These are phyloP conservation scores for Acaromyces ingoldii DNA, from an alignment of 1,284 basidiomycete genomes.

Conservation along the genomic window DNA sequence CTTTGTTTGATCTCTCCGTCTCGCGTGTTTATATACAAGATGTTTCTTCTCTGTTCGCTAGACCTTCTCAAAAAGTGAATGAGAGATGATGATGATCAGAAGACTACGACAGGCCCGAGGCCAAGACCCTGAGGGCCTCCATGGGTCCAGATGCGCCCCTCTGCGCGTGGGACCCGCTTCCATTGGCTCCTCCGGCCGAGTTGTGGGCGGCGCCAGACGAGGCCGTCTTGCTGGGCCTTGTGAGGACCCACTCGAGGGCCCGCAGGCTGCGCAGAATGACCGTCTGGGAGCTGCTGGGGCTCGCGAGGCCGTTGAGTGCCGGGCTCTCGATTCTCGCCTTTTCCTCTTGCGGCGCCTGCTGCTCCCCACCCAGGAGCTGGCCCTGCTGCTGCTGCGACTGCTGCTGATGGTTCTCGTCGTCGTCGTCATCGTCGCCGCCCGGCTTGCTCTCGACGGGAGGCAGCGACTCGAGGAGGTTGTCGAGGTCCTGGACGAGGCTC, in stretches of 20 bases:
- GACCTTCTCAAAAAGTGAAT: too few relatives aligned
- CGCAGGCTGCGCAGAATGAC: conserved; percentile 45
- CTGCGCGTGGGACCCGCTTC: too few relatives aligned
- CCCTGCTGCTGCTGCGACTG: conserved; percentile 10
- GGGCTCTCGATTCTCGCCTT: conserved; percentile 23
- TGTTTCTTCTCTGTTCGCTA: too few relatives aligned
- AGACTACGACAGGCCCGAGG: too few relatives aligned
- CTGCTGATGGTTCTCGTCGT: conserved; percentile 15
- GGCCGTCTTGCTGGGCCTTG: neutral
- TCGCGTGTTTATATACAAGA: too few relatives aligned
- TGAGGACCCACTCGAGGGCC: conserved; percentile 37
- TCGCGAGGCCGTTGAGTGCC: conserved; percentile 43
- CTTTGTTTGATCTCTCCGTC: too few relatives aligned
- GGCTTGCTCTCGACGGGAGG: conserved; percentile 25
- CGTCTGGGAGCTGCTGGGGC: conserved; percentile 44
- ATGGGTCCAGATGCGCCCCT: too few relatives aligned
- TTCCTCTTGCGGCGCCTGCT: conserved; percentile 12
- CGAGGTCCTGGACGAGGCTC: conserved; percentile 34
- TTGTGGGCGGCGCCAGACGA: too few relatives aligned
- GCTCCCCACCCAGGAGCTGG: too few relatives aligned
- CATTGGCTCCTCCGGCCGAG: too few relatives aligned
- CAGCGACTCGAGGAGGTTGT: conserved; percentile 32
- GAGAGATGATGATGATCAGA: too few relatives aligned
- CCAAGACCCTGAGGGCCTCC: too few relatives aligned
- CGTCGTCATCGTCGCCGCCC: conserved; percentile 10